Evolutionary conservation across 352 stramenopile genomes (phyloP), one percentile per base, ranked within the genome.

Genomic region (Pelagophyceae sp.): DNA sequence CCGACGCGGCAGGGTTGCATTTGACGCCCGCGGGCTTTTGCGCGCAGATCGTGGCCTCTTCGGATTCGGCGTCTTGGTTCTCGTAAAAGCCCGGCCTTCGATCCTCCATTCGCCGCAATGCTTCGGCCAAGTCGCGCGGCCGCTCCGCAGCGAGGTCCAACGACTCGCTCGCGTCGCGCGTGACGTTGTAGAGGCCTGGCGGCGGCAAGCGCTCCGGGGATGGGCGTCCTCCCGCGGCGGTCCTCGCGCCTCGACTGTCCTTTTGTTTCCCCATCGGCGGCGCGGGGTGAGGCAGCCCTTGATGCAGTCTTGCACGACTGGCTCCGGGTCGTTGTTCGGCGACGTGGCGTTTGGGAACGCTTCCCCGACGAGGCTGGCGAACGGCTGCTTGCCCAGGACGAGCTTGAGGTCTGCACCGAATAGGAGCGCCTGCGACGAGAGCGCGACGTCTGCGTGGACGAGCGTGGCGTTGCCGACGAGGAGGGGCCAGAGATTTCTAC

Each of bases 271-370:
- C n/a, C n/a, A n/a, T n/a, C n/a, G n/a, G n/a, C n/a, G n/a, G n/a
- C n/a, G 72, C 76, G 27, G 86, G 64, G 76, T 86, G 23, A 86
- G 64, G 78, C 83, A 86, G 23, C 60, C 76, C 54, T 76, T 58
- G 70, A 31, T 31, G 37, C 65, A 63, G 72, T 65, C 79, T 64
- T 35, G 51, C 11, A 76, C 51, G 38, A 23, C 20, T 19, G 37
- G 45, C 25, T 60, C 50, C 23, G 58, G 29, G 58, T 27, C 58
- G 58, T n/a, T 33, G 58, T 67, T 27, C 5, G 1, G 29, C 61
- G 61, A 71, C n/a, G 19, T 29, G 2, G 61, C 61, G 76, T 81
- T 82, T 0, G 81, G 81, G 65, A 80, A 84, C 19, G 38, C 38
- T n/a, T 38, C 15, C 61, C 72, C 61, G 6, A 79, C 80, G 70